Conservation (phyloP, 129 eudicot species). For the Tagetes patula region DNA sequence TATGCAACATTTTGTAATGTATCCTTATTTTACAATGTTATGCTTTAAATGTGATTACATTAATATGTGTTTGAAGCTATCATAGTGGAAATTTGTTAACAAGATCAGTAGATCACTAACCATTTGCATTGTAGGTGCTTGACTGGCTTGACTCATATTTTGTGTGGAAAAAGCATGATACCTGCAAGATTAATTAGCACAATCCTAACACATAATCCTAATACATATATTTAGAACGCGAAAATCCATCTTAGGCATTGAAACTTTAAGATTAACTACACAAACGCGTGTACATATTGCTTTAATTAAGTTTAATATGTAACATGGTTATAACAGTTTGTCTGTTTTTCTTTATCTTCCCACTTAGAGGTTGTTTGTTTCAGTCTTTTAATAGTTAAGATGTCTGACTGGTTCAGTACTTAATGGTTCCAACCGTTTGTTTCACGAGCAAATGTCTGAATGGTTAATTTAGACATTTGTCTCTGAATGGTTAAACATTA, state of each 20-base stretch:
- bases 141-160: constrained; percentile 51
- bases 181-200: constrained; percentile 33
- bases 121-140: constrained; percentile 49
- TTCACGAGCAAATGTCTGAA: too few relatives aligned
- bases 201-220: neutral
- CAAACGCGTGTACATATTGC: neutral
- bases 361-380: neutral
- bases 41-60: neutral
- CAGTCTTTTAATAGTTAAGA: too few relatives aligned
- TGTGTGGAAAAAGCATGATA: constrained; percentile 49
- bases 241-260: neutral
- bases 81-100: neutral
- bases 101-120: constrained; percentile 34
- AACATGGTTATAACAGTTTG: too few relatives aligned
- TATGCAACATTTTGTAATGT: neutral
- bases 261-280: neutral
- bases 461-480: too few relatives aligned
- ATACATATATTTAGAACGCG: neutral
- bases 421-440: too few relatives aligned
- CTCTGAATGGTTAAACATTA: too few relatives aligned
- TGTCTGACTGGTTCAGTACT: too few relatives aligned
- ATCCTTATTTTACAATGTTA: neutral
- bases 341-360: neutral
- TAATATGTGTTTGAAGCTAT: neutral
- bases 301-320: neutral